These are phyloP conservation scores for Linaria vulgaris DNA, from an alignment of 257 asterid genomes.

Conservation along the genomic window DNA sequence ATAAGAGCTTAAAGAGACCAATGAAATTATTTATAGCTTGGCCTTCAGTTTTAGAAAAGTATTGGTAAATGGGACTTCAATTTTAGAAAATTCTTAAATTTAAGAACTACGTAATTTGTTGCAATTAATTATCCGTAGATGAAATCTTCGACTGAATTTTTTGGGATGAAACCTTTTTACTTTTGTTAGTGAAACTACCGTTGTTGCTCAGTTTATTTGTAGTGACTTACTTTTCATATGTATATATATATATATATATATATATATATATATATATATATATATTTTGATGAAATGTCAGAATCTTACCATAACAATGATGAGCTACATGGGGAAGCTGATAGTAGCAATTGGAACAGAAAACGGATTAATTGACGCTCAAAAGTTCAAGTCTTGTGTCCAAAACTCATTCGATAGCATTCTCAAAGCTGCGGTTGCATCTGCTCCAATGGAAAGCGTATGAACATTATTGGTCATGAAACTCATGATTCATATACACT, in stretches of 20 bases:
- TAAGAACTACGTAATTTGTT: too few relatives aligned
- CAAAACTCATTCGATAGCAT: conserved; percentile 53
- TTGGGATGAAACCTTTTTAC: too few relatives aligned
- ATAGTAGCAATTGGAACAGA: conserved; percentile 61
- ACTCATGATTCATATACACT: background rate
- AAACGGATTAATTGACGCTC: conserved; percentile 54
- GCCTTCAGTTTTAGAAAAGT: too few relatives aligned
- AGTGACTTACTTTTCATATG: too few relatives aligned
- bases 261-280: too few relatives aligned
- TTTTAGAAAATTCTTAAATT: too few relatives aligned
- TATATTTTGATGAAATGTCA: conserved; percentile 21
- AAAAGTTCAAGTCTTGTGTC: conserved; percentile 46
- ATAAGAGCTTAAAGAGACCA: background rate
- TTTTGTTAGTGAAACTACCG: too few relatives aligned
- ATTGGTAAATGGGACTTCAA: too few relatives aligned
- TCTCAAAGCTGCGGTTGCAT: conserved; percentile 41
- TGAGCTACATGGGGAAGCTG: conserved; percentile 50
- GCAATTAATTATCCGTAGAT: too few relatives aligned
- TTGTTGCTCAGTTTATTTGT: too few relatives aligned
- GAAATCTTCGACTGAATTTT: too few relatives aligned
- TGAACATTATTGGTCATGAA: background rate
- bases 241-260: too few relatives aligned
- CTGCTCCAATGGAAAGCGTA: conserved; percentile 19
- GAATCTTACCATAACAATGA: conserved; percentile 43
- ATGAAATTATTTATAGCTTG: background rate